These are phyloP conservation scores for Botryotinia convoluta DNA, from an alignment of 2,329 filamentous ascomycete genomes.

Conservation along the genomic window DNA sequence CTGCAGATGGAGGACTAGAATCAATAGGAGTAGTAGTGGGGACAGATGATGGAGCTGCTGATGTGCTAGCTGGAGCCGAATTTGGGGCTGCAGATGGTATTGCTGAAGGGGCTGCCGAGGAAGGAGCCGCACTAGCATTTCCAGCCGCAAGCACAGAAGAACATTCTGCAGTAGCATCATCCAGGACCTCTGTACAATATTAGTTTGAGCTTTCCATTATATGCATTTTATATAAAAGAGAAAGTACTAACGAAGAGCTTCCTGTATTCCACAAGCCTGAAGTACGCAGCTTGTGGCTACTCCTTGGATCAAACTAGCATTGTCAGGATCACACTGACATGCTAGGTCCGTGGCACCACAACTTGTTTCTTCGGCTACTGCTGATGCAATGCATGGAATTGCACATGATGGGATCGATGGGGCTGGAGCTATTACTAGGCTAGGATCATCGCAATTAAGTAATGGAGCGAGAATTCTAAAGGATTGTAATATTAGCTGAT, in stretches of 20 bases:
- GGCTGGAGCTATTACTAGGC: background rate
- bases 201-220: background rate
- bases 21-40: background rate
- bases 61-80: background rate
- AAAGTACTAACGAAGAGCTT: background rate
- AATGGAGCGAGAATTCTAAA: background rate
- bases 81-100: background rate
- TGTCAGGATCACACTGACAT: slow-evolving; percentile 1
- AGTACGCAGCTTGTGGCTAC: background rate
- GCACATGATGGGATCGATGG: slow-evolving; percentile 5
- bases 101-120: background rate
- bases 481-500: background rate
- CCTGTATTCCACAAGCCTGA: background rate
- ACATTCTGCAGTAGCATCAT: slow-evolving; percentile 5
- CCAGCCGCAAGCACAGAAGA: background rate
- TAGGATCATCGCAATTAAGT: background rate
- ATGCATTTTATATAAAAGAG: background rate
- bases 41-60: background rate
- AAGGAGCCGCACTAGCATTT: background rate
- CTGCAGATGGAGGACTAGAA: background rate
- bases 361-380: background rate
- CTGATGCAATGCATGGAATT: background rate
- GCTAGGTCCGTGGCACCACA: background rate
- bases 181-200: background rate
- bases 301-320: background rate